These are phyloP conservation scores for Spirogloea muscicola DNA, from an alignment of 139 green algal genomes.

Conservation along the genomic window DNA sequence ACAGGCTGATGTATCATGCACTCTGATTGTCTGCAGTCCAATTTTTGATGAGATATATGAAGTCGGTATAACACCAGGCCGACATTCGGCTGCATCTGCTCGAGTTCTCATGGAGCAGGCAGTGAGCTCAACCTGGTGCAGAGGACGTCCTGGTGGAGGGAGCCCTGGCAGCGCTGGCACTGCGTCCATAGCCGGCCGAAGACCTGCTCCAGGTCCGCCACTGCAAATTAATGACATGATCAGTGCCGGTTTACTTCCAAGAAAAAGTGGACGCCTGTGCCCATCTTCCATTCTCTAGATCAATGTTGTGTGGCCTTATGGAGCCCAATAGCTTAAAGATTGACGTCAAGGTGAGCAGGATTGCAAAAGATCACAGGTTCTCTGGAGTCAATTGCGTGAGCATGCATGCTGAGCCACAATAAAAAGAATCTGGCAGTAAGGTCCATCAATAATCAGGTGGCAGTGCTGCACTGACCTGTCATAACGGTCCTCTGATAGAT, in stretches of 20 bases:
- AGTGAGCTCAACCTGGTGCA: constrained; percentile 72
- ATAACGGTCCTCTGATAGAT: constrained; percentile 39
- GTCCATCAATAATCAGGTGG: neutral
- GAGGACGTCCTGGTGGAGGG: constrained; percentile 91
- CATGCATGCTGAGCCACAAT: neutral
- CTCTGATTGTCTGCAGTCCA: neutral
- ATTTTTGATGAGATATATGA: too few relatives aligned
- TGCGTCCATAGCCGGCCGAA: constrained; percentile 88
- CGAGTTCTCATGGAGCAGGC: too few relatives aligned
- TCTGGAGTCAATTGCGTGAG: neutral
- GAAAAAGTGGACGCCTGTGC: too few relatives aligned
- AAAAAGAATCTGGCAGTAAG: neutral
- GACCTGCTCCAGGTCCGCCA: constrained; percentile 72
- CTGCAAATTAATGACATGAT: constrained; percentile 18
- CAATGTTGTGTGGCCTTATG: too few relatives aligned
- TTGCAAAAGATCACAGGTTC: neutral
- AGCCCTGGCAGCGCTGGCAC: constrained; percentile 95
- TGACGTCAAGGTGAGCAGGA: neutral
- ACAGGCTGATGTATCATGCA: neutral
- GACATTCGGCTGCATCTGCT: too few relatives aligned
- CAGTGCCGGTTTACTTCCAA: too few relatives aligned
- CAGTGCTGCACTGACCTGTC: neutral
- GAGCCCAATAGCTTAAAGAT: neutral
- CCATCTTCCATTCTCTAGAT: too few relatives aligned
- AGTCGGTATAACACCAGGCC: too few relatives aligned